phyloP scores from a whole-genome alignment of 768 basidiomycete species.

The Leccinum variicolor region DNA sequence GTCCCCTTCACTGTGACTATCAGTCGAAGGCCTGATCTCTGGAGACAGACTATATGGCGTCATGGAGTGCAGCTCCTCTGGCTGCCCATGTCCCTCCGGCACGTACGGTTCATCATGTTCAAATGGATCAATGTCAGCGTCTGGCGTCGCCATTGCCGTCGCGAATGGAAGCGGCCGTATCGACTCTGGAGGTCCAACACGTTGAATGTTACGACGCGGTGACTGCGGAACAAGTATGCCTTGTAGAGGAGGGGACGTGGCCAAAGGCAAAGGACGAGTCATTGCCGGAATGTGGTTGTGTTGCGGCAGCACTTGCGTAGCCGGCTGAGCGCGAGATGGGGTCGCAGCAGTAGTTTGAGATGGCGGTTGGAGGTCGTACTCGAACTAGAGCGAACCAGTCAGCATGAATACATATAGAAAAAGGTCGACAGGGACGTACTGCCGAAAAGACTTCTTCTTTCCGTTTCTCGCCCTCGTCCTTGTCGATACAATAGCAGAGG shows the following conservation, averaged over 20 bases:
- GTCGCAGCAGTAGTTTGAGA: constrained; percentile 10
- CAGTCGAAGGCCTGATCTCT: constrained; percentile 6
- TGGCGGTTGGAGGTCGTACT: constrained; percentile 34
- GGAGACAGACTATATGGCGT: constrained; percentile 30
- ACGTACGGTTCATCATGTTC: constrained; percentile 27
- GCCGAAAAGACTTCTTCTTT: constrained; percentile 53
- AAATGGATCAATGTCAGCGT: constrained; percentile 33
- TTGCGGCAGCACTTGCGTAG: constrained; percentile 9
- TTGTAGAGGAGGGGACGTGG: constrained; percentile 12
- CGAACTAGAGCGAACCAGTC: constrained; percentile 31
- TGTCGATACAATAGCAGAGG: constrained; percentile 65
- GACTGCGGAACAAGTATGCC: constrained; percentile 10
- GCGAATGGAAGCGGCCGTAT: constrained; percentile 15
- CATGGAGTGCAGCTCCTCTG: constrained; percentile 12
- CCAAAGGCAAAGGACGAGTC: constrained; percentile 6
- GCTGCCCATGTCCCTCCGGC: constrained; percentile 15
- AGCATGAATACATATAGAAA: constrained; percentile 1
- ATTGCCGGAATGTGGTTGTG: constrained; percentile 4
- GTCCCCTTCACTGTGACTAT: constrained; percentile 19
- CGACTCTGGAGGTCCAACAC: constrained; percentile 9
- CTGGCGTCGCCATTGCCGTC: constrained; percentile 13
- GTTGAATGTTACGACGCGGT: constrained; percentile 2
- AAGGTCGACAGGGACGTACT: constrained; percentile 34
- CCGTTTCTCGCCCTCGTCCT: constrained; percentile 48
- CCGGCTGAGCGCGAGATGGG: constrained; percentile 13